Conservation (phyloP, 352 stramenopile species). For the Globisporangium canariense region DNA sequence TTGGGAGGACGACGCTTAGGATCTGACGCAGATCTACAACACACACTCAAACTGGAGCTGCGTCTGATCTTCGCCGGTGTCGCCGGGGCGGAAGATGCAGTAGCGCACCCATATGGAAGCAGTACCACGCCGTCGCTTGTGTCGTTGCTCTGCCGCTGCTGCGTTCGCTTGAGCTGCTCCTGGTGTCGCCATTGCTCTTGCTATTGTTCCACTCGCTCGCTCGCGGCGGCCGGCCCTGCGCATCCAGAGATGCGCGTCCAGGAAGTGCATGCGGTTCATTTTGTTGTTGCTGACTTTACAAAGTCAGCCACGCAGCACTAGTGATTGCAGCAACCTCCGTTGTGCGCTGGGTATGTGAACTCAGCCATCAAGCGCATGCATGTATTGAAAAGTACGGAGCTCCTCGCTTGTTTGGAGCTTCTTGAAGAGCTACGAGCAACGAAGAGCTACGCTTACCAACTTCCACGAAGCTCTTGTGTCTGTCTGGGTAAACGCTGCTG, state of each 20-base stretch:
- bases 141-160: background rate
- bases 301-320: too few relatives aligned
- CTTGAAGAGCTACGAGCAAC: too few relatives aligned
- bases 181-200: background rate
- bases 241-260: constrained; percentile 33
- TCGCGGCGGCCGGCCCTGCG: background rate
- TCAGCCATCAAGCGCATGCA: too few relatives aligned
- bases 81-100: constrained; percentile 27
- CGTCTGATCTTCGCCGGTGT: constrained; percentile 28
- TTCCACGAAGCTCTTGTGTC: background rate
- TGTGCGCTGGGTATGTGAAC: too few relatives aligned
- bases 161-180: background rate
- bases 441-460: too few relatives aligned
- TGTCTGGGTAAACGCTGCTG: background rate
- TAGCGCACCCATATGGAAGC: constrained; percentile 33
- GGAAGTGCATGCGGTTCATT: constrained; percentile 29
- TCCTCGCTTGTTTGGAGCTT: too few relatives aligned
- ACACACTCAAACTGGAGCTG: constrained; percentile 33
- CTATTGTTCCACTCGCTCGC: background rate
- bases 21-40: constrained; percentile 21
- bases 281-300: background rate
- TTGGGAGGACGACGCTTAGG: constrained; percentile 4
- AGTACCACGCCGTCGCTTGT: constrained; percentile 19
- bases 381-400: too few relatives aligned
- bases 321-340: too few relatives aligned